Base-by-base conservation (phyloP, 2,329 filamentous ascomycete species). In the Helotiales sp. region DNA sequence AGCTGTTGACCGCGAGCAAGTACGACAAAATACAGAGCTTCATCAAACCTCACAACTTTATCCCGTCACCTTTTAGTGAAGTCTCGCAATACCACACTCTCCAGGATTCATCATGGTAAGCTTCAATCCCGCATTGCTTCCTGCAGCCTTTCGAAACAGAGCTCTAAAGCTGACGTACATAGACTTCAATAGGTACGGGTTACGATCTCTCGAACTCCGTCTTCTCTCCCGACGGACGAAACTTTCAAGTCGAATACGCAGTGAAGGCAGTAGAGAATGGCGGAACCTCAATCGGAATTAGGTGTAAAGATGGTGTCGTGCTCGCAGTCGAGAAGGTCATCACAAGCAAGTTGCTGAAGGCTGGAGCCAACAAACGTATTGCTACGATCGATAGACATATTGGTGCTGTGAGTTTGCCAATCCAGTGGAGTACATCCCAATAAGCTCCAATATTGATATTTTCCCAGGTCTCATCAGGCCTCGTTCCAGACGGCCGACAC, bases 131-230 rank as follows among this genome's bases (percentile, higher is more conserved):
- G 24, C 36, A 31, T 46, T 29, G 13, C 4, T 22, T 5, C 17
- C 5, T 17, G 6, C 13, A 24, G 9, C 10, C 5, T 25, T 15
- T n/a, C 10, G 29, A 6, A 24, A 33, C 12, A 54, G 24, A 27
- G 22, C 38, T 33, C 22, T 30, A 38, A 61, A 59, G 50, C 65
- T 70, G 57, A 70, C 57, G 36, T 63, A 25, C 54, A 15, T 61
- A 99, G 95, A 99, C 95, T 72, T 99, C 95, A 73, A 99, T 99
- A 89, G 95, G 95, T 74, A 99, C 95, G 71, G 95, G 95, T 73
- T 99, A 99, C 81, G 95, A 99, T 86, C 89, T 99, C 71, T 91
- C 91, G 75, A 99, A 99, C 85, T 98, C 95, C 72, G 96, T 98
- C 81, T 99, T 98, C 83, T 98, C 95, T 49, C 95, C 95, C 66